Evolutionary conservation across 805 yeast species (phyloP).

Genomic region (Blastobotrys americana): DNA sequence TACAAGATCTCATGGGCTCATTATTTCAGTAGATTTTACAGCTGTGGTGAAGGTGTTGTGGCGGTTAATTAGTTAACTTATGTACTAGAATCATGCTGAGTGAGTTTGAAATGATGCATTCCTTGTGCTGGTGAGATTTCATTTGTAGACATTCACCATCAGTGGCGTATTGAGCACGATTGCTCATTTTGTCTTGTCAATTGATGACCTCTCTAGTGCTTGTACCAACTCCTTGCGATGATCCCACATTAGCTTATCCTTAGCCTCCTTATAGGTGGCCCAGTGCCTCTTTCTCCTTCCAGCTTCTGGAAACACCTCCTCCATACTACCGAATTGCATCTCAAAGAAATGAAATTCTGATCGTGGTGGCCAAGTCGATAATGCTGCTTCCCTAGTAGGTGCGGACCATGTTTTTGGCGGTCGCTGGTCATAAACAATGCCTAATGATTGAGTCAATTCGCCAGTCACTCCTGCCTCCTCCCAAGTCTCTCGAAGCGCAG

Average conservation of each 20-base stretch:
- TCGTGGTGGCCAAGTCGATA: constrained; percentile 47
- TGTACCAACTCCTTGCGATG: constrained; percentile 28
- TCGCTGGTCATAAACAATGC: constrained; percentile 56
- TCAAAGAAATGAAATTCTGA: constrained; percentile 88
- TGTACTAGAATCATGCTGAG: too few relatives aligned
- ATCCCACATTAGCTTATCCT: constrained; percentile 25
- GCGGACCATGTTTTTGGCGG: constrained; percentile 41
- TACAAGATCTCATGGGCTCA: constrained; percentile 74
- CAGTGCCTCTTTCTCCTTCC: constrained; percentile 58
- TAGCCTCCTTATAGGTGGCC: constrained; percentile 40
- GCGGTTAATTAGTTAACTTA: too few relatives aligned
- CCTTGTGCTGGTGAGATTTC: too few relatives aligned
- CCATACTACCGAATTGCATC: constrained; percentile 51
- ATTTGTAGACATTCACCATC: too few relatives aligned
- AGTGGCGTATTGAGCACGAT: too few relatives aligned
- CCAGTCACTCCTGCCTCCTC: constrained; percentile 94
- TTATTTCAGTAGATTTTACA: constrained; percentile 35
- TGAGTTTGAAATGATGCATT: too few relatives aligned
- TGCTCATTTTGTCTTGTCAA: constrained; percentile 7
- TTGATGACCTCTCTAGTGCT: constrained; percentile 23
- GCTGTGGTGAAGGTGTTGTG: background rate
- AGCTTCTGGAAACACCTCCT: constrained; percentile 70
- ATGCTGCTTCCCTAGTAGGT: constrained; percentile 17
- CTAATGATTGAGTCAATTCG: constrained; percentile 45
- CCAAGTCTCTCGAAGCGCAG: constrained; percentile 91